These are phyloP conservation scores for Cucurbita moschata DNA, from an alignment of 306 rosid genomes.

Conservation along the genomic window DNA sequence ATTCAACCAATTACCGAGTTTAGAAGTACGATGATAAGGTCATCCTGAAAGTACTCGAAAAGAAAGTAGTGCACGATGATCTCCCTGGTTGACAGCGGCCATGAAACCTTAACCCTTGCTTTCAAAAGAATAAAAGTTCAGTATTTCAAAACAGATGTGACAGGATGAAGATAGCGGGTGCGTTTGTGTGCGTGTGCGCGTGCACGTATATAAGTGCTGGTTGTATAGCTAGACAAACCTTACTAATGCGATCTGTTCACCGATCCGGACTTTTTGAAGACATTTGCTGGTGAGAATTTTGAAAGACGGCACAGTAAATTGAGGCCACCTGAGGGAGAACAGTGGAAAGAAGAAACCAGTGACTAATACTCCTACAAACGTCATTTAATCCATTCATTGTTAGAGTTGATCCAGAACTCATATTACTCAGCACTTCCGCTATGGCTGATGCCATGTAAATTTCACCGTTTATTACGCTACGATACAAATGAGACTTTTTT, in stretches of 20 bases:
- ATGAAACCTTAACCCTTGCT: constrained; percentile 86
- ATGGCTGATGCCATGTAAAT: not conserved
- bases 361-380: not conserved
- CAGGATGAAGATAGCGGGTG: not conserved
- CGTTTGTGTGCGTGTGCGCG: too few relatives aligned
- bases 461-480: not conserved
- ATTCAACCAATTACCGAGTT: constrained; percentile 46
- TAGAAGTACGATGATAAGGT: constrained; percentile 52
- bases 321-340: constrained; percentile 73
- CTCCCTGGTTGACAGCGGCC: constrained; percentile 94
- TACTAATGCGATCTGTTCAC: constrained; percentile 66
- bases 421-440: not conserved
- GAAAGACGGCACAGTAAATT: constrained; percentile 53
- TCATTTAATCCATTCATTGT: not conserved
- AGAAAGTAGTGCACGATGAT: constrained; percentile 56
- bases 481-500: not conserved
- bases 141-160: constrained; percentile 12
- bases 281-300: constrained; percentile 43
- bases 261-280: constrained; percentile 50
- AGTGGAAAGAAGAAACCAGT: not conserved
- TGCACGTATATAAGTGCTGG: not conserved
- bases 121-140: constrained; percentile 44
- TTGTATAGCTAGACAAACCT: constrained; percentile 39
- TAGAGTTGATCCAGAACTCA: not conserved
- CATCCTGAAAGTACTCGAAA: constrained; percentile 84